Conservation (phyloP, 495 filamentous ascomycete genomes). For the Collariella sp. region DNA sequence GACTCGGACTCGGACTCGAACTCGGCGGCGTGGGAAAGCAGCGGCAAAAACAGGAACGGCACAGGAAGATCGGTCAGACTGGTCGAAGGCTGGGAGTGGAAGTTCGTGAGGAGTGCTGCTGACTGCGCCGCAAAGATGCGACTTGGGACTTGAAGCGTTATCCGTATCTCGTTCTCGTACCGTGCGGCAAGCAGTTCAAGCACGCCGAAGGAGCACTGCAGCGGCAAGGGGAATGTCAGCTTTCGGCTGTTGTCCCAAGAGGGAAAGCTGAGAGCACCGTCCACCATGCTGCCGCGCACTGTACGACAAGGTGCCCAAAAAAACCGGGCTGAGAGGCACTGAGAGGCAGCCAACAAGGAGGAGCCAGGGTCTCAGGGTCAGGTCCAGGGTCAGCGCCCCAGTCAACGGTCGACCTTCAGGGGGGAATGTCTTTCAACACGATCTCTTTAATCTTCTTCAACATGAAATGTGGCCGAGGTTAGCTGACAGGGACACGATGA, state of each 20-base stretch:
- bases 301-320: neutral
- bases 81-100: neutral
- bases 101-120: neutral
- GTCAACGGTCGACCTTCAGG: neutral
- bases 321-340: neutral
- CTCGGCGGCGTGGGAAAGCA: neutral
- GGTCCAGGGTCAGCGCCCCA: neutral
- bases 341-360: neutral
- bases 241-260: slow-evolving; percentile 8
- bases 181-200: neutral
- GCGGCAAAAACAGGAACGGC: neutral
- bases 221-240: neutral
- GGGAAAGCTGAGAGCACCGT: slow-evolving; percentile 10
- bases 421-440: too few relatives aligned
- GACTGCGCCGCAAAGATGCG: slow-evolving; percentile 3
- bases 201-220: neutral
- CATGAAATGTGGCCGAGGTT: too few relatives aligned
- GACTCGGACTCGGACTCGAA: neutral
- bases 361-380: too few relatives aligned
- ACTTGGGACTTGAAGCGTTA: too few relatives aligned
- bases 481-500: too few relatives aligned
- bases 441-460: too few relatives aligned
- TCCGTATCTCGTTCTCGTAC: neutral
- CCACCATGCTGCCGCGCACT: neutral
- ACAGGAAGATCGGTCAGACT: neutral